Base-by-base conservation (phyloP, 768 basidiomycete species). In the Hygrocybe punicea region DNA sequence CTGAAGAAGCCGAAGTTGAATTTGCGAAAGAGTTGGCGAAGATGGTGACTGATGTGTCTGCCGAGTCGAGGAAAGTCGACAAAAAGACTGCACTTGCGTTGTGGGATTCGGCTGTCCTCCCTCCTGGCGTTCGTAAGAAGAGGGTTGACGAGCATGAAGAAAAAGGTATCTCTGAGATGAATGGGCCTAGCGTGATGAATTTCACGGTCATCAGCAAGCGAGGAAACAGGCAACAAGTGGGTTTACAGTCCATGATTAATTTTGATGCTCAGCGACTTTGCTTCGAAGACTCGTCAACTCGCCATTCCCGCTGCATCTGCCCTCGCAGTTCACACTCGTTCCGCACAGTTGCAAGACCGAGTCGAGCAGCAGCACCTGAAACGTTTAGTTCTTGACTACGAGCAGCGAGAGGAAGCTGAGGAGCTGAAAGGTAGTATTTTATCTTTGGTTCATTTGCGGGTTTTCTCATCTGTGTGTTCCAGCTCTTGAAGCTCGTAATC, bases 351-450 rank as follows among this genome's bases (percentile, higher is more conserved):
- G 60, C 93, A 94, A 68, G 93, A 95, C 72, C 91, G 88, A 72
- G 93, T 91, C 6, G 97, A 99, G 68, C 96, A 98, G 63, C 93
- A 98, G 70, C 92, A 98, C 59, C 76, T 99, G 62, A 99, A 99
- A 76, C 84, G 87, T n/a, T 81, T 98, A 17, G 97, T 97, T 3
- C 81, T 96, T 52, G 83, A 93, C 68, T 94, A 93, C 60, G 92
- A 93, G 66, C 91, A 93, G 64, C 87, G 87, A 34, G 92, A 93
- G 70, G 91, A 92, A 72, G 87, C 82, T 3, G 89, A 91, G 67
- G 89, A 91, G 65, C 65, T 89, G 63, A 89, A 84, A 82, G 88
- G 89, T 87, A 53, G 40, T 60, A 25, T 52, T 47, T 23, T 11
- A 24, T 33, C 19, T 55, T 55, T 48, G 25, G 16, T 33, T 8